Percentiles rank a stretch among this genome's conserved stretches.
Evolutionary conservation across 2,329 filamentous ascomycete species (phyloP).

Genomic region (Ustilaginoidea virens): DNA sequence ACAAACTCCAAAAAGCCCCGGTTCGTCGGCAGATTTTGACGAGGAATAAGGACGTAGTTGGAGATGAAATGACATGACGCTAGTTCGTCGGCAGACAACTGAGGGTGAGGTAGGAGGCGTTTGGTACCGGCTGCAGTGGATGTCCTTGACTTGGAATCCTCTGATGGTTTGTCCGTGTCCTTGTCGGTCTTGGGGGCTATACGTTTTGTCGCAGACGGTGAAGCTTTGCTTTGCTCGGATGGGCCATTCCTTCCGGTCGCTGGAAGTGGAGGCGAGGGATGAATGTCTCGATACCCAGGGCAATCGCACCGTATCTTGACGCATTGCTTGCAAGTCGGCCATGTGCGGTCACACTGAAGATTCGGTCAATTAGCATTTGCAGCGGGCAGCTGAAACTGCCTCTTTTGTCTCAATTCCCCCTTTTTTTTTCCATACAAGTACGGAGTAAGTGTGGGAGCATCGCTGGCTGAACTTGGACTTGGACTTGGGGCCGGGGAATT

Average conservation of each 20-base stretch:
- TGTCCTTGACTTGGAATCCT: too few relatives aligned
- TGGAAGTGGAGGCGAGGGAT: constrained; percentile 31
- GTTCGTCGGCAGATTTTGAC: constrained; percentile 21
- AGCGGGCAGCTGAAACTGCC: too few relatives aligned
- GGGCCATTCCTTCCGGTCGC: constrained; percentile 16
- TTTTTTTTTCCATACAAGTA: too few relatives aligned
- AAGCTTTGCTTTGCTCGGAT: constrained; percentile 38
- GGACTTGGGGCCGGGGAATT: too few relatives aligned
- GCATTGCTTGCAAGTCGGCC: constrained; percentile 49
- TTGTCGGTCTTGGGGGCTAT: constrained; percentile 40
- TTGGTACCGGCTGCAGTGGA: constrained; percentile 3
- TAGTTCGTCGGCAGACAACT: constrained; percentile 33
- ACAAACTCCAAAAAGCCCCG: constrained; percentile 44
- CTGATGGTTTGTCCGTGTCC: constrained; percentile 14
- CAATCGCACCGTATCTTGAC: constrained; percentile 44
- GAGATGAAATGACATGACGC: constrained; percentile 43
- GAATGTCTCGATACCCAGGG: constrained; percentile 52
- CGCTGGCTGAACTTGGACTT: too few relatives aligned
- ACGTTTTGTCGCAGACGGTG: constrained; percentile 45
- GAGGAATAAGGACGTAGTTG: constrained; percentile 41
- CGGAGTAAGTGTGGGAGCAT: too few relatives aligned
- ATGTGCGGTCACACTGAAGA: constrained; percentile 47
- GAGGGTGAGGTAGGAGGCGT: constrained; percentile 16
- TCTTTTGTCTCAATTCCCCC: too few relatives aligned
- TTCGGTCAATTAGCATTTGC: background rate